Conservation (phyloP, 176 grass and related monocot genomes). For the Phyllostachys edulis region DNA sequence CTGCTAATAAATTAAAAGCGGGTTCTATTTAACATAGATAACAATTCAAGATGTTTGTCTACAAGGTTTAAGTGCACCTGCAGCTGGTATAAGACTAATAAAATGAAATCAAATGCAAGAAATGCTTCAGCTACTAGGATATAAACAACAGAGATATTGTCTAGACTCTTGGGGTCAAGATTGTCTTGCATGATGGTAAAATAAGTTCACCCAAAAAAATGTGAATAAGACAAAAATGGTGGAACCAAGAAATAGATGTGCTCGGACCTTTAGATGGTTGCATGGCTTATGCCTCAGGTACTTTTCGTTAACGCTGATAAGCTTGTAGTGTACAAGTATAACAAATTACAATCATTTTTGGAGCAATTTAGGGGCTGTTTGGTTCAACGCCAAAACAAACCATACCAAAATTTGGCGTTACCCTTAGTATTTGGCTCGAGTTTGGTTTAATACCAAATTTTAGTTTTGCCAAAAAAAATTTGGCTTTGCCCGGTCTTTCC, state of each 20-base stretch:
- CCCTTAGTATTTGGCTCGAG: no score
- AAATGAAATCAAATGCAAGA: background rate
- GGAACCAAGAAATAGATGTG: background rate
- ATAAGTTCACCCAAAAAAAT: background rate
- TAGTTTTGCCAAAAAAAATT: no score
- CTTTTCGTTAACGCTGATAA: background rate
- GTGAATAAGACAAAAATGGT: background rate
- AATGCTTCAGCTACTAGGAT: background rate
- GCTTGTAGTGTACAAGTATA: background rate
- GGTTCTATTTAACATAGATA: background rate
- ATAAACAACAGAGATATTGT: background rate
- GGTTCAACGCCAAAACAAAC: no score
- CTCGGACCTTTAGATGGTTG: background rate
- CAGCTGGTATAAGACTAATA: background rate
- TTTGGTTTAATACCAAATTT: no score
- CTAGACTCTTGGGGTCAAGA: background rate
- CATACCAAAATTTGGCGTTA: no score
- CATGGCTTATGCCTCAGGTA: background rate
- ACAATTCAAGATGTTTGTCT: background rate
- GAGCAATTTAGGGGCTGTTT: no score
- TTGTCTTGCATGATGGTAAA: background rate
- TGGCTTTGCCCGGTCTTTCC: no score
- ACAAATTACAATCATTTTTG: background rate
- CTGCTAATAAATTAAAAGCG: background rate
- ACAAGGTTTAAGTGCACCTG: constrained; percentile 1